These are phyloP conservation scores for Rhynchospora tenuis DNA, from an alignment of 176 grass and related monocot genomes.

Conservation along the genomic window DNA sequence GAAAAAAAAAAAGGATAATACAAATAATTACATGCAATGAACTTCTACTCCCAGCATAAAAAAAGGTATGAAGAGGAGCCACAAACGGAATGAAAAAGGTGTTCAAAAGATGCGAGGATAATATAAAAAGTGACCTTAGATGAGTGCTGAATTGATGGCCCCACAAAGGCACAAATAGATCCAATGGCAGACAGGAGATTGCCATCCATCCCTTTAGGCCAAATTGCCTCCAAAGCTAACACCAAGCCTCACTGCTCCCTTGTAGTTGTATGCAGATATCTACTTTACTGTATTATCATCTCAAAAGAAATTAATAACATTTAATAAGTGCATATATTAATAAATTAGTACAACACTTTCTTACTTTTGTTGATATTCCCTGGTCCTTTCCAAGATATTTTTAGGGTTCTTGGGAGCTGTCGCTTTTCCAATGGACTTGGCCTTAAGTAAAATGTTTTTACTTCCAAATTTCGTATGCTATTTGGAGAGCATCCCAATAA, in stretches of 20 bases:
- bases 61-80: neutral
- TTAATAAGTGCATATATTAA: neutral
- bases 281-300: neutral
- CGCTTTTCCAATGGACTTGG: neutral
- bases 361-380: neutral
- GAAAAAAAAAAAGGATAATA: neutral
- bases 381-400: neutral
- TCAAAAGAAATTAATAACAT: neutral
- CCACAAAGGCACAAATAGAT: neutral
- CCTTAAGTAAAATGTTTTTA: neutral
- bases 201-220: neutral
- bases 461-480: neutral
- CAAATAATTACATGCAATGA: neutral
- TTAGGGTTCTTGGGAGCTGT: neutral
- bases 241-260: neutral
- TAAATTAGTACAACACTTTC: neutral
- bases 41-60: neutral
- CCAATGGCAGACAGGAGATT: constrained; percentile 13
- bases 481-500: neutral
- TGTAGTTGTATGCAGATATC: neutral
- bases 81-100: constrained; percentile 1
- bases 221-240: neutral
- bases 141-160: constrained; percentile 13
- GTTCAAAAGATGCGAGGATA: constrained; percentile 4
- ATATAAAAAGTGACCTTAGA: neutral